Base-by-base conservation (phyloP, 164 flowering plant genomes). In the Annona cherimola region DNA sequence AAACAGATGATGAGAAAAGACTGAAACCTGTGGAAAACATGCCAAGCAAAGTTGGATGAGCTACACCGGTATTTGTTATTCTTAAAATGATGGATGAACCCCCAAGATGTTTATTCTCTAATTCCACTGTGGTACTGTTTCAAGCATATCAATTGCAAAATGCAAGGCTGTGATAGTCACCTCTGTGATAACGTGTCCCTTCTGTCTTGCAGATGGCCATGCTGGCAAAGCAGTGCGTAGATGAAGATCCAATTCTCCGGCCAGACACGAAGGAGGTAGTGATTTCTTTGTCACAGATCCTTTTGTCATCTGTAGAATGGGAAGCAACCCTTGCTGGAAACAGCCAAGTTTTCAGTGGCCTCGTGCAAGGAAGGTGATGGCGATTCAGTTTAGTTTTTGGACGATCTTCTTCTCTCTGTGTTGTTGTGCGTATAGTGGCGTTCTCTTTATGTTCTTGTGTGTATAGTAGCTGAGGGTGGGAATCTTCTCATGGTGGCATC, bases 261-360 rank as follows among this genome's bases (percentile, higher is more conserved):
- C 97, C 97, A 18, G 99, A 92, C 87, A 92, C 90, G 99, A 94
- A 92, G 82, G 93, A 92, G 79, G 87, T 86, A 1, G 99, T 94
- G 75, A 92, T 94, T 54, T 78, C 97, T 4, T 81, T 94, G 9
- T 94, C 97, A 1, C 99, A 92, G 71, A 94, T 91, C 71, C 88
- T 92, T 62, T 73, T 92, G 68, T 94, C 99, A 0, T 90, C 99
- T 3, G 83, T 92, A 12, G 99, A 94, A 79, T 94, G 99, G 99
- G 99, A 94, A 88, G 97, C 99, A 55, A 92, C 97, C 76, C 95
- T 94, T 70, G 93, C 97, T 12, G 99, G 99, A 71, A 94, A 91
- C 81, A 94, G 99, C 83, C 99, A 94, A 83, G 91, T 94, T 35
- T 94, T 94, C 81, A 94, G 99, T 77, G 97, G 99, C 18, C 93